phyloP scores from a whole-genome alignment of 2,329 filamentous ascomycete species.

The Hymenoscyphus albidus region DNA sequence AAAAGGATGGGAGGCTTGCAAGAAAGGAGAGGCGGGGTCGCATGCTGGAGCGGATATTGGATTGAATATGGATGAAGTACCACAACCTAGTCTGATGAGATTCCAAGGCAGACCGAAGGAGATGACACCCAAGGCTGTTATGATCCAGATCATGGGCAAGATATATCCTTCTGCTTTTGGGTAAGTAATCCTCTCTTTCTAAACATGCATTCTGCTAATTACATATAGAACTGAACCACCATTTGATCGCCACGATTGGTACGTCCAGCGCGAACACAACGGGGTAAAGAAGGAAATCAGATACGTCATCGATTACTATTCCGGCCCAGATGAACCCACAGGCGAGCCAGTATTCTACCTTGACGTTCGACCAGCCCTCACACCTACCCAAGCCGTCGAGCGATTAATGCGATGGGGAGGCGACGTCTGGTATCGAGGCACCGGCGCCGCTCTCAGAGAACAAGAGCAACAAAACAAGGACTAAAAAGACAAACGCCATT shows the following conservation, averaged over 20 bases:
- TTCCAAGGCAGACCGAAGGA: conserved; percentile 90
- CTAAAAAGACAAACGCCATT: background rate
- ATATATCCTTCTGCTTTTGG: conserved; percentile 76
- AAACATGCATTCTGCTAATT: conserved; percentile 16
- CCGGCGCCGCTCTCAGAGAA: conserved; percentile 31
- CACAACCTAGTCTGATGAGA: conserved; percentile 69
- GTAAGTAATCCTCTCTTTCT: conserved; percentile 40
- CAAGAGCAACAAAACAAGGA: conserved; percentile 18
- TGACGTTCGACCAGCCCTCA: conserved; percentile 86
- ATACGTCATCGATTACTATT: conserved; percentile 97
- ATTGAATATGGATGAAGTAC: conserved; percentile 50
- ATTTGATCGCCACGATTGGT: conserved; percentile 98
- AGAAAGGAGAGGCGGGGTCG: conserved; percentile 66
- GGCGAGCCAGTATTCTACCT: conserved; percentile 95
- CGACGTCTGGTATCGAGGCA: conserved; percentile 74
- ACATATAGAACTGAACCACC: conserved; percentile 69
- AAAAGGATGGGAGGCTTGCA: conserved; percentile 70
- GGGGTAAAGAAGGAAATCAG: conserved; percentile 73
- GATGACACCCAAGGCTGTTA: conserved; percentile 83
- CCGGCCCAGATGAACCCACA: conserved; percentile 65
- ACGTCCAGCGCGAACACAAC: conserved; percentile 67
- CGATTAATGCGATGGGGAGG: conserved; percentile 83
- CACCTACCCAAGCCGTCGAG: conserved; percentile 75
- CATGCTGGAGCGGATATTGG: conserved; percentile 40
- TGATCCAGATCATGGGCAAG: conserved; percentile 75